Evolutionary conservation across 179 eudicot species (phyloP).

Genomic region (Carnegiea gigantea): DNA sequence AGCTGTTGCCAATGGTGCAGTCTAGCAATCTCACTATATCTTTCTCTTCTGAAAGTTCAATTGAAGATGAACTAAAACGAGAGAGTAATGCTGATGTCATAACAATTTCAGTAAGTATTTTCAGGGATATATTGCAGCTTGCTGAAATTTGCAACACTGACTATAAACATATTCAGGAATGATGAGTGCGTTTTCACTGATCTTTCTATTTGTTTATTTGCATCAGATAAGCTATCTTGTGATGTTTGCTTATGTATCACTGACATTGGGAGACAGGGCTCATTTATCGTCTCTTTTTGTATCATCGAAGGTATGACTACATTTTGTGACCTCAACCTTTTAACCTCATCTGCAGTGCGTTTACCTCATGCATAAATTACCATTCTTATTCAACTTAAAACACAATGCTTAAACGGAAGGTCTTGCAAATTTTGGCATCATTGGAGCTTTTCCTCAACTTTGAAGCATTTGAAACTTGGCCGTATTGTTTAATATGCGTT

Average conservation of each 20-base stretch:
- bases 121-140: conserved; percentile 6
- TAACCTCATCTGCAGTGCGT: not conserved
- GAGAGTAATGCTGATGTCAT: conserved; percentile 96
- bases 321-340: not conserved
- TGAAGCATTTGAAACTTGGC: not conserved
- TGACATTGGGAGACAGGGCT: conserved; percentile 83
- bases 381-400: conserved; percentile 7
- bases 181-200: conserved; percentile 1
- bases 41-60: conserved; percentile 92
- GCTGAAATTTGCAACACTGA: not conserved
- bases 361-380: not conserved
- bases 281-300: conserved; percentile 63
- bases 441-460: not conserved
- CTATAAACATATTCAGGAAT: not conserved
- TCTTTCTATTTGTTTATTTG: conserved; percentile 20
- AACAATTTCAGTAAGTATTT: conserved; percentile 67
- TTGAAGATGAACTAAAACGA: conserved; percentile 93
- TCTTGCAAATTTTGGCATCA: not conserved
- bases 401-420: not conserved
- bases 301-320: conserved; percentile 75
- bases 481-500: not conserved
- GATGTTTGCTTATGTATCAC: conserved; percentile 97
- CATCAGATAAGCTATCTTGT: conserved; percentile 97
- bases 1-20: conserved; percentile 80
- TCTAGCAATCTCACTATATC: conserved; percentile 73